phyloP scores from a whole-genome alignment of 176 grass and related monocot species.

The Aechmea fasciata region DNA sequence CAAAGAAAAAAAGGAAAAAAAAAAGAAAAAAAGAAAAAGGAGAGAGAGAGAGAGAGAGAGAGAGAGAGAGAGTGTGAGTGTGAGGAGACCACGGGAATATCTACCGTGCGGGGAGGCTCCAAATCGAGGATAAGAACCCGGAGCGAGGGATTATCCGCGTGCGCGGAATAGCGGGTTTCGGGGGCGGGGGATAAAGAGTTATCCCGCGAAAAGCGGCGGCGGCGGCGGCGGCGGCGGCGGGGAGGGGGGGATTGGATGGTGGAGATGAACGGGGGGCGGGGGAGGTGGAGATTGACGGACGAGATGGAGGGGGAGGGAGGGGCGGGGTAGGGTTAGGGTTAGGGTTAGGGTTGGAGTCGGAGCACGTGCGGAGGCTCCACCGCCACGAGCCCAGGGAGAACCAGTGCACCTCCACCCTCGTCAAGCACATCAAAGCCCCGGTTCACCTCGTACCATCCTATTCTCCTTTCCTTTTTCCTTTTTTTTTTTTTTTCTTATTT shows the following conservation, averaged over 20 bases:
- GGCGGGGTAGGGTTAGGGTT: too few species aligned
- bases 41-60: too few species aligned
- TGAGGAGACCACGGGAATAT: too few species aligned
- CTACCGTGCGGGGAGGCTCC: too few species aligned
- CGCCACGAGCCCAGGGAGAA: conserved; percentile 15
- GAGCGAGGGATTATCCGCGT: too few species aligned
- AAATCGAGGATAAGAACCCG: too few species aligned
- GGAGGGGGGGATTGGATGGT: conserved; percentile 2
- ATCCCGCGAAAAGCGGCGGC: too few species aligned
- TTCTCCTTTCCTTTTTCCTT: background rate
- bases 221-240: background rate
- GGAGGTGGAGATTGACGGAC: conserved; percentile 8
- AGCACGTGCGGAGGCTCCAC: conserved; percentile 9
- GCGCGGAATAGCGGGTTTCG: too few species aligned
- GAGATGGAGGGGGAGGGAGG: conserved; percentile 10
- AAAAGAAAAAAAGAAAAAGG: too few species aligned
- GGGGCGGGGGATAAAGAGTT: too few species aligned
- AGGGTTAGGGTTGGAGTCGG: background rate
- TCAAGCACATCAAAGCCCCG: conserved; percentile 18
- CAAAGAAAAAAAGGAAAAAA: too few species aligned
- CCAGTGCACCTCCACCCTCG: conserved; percentile 17
- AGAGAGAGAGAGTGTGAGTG: too few species aligned
- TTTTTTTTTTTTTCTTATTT: background rate
- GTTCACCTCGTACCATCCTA: conserved; percentile 11
- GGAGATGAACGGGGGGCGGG: conserved; percentile 1